Conservation (phyloP, 768 basidiomycete species). For the Suillus weaverae region DNA sequence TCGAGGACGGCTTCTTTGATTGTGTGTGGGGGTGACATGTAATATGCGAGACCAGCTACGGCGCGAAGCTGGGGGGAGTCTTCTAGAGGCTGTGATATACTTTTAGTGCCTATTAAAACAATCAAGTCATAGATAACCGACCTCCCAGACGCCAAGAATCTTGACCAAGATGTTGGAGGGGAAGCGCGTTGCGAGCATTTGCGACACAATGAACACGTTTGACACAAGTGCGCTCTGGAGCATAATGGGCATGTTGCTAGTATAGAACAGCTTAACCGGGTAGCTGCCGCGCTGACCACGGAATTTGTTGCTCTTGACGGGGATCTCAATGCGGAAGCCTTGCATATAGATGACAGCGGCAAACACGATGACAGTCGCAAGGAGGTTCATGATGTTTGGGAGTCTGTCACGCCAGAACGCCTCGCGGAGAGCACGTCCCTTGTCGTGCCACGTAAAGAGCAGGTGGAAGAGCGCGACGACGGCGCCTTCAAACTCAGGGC, state of each 20-base stretch:
- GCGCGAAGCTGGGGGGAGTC: slow-evolving; percentile 92
- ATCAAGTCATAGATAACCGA: slow-evolving; percentile 34
- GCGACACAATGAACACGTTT: slow-evolving; percentile 94
- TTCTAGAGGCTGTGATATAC: slow-evolving; percentile 73
- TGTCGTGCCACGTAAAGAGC: slow-evolving; percentile 98
- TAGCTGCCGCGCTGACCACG: slow-evolving; percentile 94
- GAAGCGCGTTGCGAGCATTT: slow-evolving; percentile 93
- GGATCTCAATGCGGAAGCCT: slow-evolving; percentile 98
- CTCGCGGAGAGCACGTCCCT: slow-evolving; percentile 93
- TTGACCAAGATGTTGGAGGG: slow-evolving; percentile 87
- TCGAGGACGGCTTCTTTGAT: slow-evolving; percentile 85
- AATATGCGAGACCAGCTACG: slow-evolving; percentile 90
- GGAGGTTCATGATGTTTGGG: slow-evolving; percentile 96
- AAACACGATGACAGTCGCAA: slow-evolving; percentile 90
- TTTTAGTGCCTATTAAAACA: slow-evolving; percentile 2
- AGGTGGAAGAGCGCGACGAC: slow-evolving; percentile 96
- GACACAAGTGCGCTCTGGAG: slow-evolving; percentile 89
- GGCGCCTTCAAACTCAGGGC: slow-evolving; percentile 97
- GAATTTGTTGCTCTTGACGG: slow-evolving; percentile 95
- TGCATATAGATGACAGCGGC: slow-evolving; percentile 97
- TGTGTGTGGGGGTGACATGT: slow-evolving; percentile 98
- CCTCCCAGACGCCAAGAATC: slow-evolving; percentile 98
- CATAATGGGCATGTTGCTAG: slow-evolving; percentile 99
- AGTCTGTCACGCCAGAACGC: slow-evolving; percentile 98
- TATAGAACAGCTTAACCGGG: slow-evolving; percentile 99